phyloP scores from a whole-genome alignment of 1,139 yeast genomes.

The Hemisphaericaspora subhashii region DNA sequence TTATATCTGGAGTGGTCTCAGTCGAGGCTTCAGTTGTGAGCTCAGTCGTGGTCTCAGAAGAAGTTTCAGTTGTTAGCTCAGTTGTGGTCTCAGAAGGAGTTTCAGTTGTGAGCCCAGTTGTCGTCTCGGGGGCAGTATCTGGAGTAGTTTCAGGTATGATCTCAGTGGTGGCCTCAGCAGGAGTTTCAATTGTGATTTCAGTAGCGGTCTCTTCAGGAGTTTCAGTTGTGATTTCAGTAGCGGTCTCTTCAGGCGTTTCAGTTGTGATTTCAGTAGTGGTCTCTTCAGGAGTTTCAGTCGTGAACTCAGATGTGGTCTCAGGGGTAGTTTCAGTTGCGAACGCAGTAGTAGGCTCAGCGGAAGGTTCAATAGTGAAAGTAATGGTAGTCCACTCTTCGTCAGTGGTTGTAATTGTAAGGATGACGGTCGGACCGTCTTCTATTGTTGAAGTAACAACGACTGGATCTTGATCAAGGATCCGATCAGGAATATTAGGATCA shows the following conservation, averaged over 20 bases:
- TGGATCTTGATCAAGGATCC: background rate
- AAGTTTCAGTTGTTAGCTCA: no score
- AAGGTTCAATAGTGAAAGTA: background rate
- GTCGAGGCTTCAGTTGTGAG: background rate
- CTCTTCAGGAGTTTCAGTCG: background rate
- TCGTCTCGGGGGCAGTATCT: no score
- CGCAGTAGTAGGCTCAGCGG: no score
- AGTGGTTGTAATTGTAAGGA: background rate
- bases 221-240: background rate
- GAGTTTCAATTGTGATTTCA: background rate
- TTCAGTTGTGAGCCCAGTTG: no score
- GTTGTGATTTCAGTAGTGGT: background rate
- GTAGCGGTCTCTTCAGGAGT: background rate
- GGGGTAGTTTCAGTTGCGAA: background rate
- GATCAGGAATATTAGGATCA: no score
- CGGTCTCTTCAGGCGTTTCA: background rate
- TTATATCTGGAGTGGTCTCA: no score
- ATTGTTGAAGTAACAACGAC: background rate
- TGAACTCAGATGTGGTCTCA: background rate
- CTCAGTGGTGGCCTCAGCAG: background rate
- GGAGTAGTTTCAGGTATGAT: background rate
- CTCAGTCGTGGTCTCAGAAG: no score
- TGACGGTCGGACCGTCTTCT: background rate
- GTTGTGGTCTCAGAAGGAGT: no score
- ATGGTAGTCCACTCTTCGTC: background rate